These are phyloP conservation scores for Tulasnella calospora DNA, from an alignment of 768 basidiomycete species.

Conservation along the genomic window DNA sequence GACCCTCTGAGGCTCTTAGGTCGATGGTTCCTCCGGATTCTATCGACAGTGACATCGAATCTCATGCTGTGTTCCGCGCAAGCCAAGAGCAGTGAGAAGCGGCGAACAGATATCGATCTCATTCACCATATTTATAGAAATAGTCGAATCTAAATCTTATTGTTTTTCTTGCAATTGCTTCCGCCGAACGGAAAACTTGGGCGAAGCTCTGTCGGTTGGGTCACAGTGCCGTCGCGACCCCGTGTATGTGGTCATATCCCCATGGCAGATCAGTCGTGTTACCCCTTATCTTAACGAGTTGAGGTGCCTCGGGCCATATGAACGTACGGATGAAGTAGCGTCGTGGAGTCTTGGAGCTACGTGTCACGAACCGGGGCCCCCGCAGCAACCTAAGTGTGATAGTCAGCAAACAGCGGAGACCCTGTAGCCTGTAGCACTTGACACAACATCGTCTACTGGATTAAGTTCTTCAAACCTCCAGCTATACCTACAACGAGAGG, in stretches of 20 bases:
- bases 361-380: background rate
- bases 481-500: too few species aligned
- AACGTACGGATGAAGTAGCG: background rate
- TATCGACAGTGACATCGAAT: slow-evolving; percentile 15
- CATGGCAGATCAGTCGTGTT: background rate
- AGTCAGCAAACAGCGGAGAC: too few species aligned
- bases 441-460: too few species aligned
- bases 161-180: background rate
- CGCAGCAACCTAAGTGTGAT: too few species aligned
- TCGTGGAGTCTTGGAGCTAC: background rate
- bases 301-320: background rate
- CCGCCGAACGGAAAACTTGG: background rate
- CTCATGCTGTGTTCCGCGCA: slow-evolving; percentile 1
- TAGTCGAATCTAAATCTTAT: background rate
- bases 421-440: too few species aligned
- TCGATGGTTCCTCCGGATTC: slow-evolving; percentile 17
- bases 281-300: background rate
- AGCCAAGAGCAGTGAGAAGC: background rate
- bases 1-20: background rate
- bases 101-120: background rate
- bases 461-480: too few species aligned
- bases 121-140: background rate
- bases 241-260: background rate
- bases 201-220: too few species aligned
- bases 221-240: background rate